Evolutionary conservation across 208 protist genomes (phyloP), one percentile per base, ranked within the genome.

Genomic region (Lotmaria passim): DNA sequence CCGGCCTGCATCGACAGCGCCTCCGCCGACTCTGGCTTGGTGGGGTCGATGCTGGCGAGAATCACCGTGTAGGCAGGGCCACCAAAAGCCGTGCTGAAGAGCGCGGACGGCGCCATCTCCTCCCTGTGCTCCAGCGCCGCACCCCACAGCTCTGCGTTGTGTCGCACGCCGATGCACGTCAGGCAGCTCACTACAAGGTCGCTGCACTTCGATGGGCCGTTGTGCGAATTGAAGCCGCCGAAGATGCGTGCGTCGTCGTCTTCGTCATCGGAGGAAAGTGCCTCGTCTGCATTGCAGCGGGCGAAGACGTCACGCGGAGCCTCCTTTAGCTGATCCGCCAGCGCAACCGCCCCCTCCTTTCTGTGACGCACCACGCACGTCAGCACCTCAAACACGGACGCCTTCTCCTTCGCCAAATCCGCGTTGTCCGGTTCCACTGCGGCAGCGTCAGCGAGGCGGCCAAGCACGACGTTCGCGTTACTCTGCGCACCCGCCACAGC

Each of bases 311-410:
- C 39, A 3, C 34, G 44, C 17, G 46, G 38, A 5, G 59, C 26
- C 30, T 74, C 71, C 21, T 26, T 31, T 28, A 69, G 51, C 62
- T 69, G 67, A 30, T 53, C 39, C 30, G 57, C 41, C 39, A 66
- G 55, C 24, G 60, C 44, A n/a, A 82, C 34, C n/a, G 61, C 55
- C 17, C 72, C 75, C 17, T 51, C 46, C 67, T 79, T 85, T 46
- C 53, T 61, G 57, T 79, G 66, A 23, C 53, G 78, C 60, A 76
- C 59, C 23, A 80, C 66, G 36, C 71, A 79, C n/a, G 76, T 80
- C 41, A 73, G 51, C 21, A 86, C 73, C 26, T 71, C 60, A 14
- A 80, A 56, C 24, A 82, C 53, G n/a, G 70, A 78, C 0, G 17
- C 59, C 3, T 44, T 31, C 33, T 78, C 78, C n/a, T 51, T 53